Conservation (phyloP, 176 grass and related monocot species). For the Oryza australiensis region DNA sequence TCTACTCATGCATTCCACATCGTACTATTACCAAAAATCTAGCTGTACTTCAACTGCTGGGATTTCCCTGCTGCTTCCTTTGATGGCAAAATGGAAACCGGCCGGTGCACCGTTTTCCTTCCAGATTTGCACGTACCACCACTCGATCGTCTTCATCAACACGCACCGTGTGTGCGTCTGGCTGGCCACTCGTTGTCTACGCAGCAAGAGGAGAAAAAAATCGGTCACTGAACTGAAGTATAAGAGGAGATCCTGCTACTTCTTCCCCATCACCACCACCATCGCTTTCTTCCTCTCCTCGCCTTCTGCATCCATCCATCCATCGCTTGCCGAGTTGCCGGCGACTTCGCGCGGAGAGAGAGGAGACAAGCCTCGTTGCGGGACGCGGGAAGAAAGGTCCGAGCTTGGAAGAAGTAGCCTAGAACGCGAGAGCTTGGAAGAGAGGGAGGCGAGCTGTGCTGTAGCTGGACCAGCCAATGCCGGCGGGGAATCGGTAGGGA, state of each 20-base stretch:
- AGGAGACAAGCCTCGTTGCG: too few relatives aligned
- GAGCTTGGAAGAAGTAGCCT: not conserved
- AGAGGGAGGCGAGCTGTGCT: too few relatives aligned
- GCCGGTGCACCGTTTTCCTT: not conserved
- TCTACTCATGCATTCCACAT: not conserved
- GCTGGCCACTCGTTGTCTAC: not conserved
- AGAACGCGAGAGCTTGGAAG: too few relatives aligned
- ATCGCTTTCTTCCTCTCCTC: constrained; percentile 24
- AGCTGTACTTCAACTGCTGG: not conserved
- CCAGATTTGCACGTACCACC: not conserved
- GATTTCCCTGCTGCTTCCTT: not conserved
- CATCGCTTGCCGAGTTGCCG: not conserved
- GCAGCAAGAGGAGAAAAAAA: too few relatives aligned
- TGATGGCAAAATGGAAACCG: not conserved
- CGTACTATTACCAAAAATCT: not conserved
- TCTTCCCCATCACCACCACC: not conserved
- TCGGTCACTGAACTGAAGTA: not conserved
- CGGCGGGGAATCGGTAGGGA: constrained; percentile 29
- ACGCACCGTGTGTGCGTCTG: not conserved
- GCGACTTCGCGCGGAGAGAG: not conserved
- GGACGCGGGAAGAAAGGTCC: not conserved
- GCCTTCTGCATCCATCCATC: not conserved
- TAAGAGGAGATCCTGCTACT: not conserved
- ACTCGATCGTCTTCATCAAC: not conserved
- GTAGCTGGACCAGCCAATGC: constrained; percentile 46